phyloP scores from a whole-genome alignment of 371 early-diverging fungal genomes.

The Apophysomyces sp. region DNA sequence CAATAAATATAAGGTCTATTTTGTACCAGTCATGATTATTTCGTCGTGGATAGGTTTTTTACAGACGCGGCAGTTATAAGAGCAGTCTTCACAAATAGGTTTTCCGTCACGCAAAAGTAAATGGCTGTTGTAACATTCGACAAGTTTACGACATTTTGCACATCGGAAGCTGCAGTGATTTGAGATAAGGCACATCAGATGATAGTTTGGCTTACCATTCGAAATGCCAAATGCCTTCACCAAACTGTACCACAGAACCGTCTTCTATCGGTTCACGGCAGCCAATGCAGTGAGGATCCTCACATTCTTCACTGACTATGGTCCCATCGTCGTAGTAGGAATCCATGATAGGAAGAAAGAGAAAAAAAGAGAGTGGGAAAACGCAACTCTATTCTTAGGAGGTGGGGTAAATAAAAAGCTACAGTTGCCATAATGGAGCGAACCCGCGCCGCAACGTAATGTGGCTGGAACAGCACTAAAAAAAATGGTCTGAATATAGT shows the following conservation, averaged over 20 bases:
- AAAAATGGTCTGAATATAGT: not conserved
- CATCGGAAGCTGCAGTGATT: conserved; percentile 66
- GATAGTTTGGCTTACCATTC: conserved; percentile 35
- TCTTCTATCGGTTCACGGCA: conserved; percentile 75
- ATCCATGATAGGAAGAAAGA: conserved; percentile 19
- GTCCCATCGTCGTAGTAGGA: conserved; percentile 25
- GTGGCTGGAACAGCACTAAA: not conserved
- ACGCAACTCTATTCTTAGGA: not conserved
- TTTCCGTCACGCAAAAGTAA: conserved; percentile 78
- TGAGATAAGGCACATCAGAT: not conserved
- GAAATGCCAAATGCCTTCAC: conserved; percentile 74
- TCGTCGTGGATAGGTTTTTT: conserved; percentile 84
- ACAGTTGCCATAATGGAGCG: not conserved
- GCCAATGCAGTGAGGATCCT: conserved; percentile 72
- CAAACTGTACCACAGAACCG: conserved; percentile 83
- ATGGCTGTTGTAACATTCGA: conserved; percentile 78
- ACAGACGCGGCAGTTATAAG: conserved; percentile 82
- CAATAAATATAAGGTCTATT: not conserved
- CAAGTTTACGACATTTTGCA: conserved; percentile 72
- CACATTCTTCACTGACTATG: conserved; percentile 35
- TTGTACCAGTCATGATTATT: conserved; percentile 81
- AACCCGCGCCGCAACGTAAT: not conserved
- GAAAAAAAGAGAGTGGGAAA: not conserved
- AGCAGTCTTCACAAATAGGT: conserved; percentile 86
- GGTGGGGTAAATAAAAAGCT: not conserved